A percentile compares a stretch with the other conserved stretches of the same genome.
Conservation (phyloP, 495 filamentous ascomycete genomes). For the Penicillium flavigenum region DNA sequence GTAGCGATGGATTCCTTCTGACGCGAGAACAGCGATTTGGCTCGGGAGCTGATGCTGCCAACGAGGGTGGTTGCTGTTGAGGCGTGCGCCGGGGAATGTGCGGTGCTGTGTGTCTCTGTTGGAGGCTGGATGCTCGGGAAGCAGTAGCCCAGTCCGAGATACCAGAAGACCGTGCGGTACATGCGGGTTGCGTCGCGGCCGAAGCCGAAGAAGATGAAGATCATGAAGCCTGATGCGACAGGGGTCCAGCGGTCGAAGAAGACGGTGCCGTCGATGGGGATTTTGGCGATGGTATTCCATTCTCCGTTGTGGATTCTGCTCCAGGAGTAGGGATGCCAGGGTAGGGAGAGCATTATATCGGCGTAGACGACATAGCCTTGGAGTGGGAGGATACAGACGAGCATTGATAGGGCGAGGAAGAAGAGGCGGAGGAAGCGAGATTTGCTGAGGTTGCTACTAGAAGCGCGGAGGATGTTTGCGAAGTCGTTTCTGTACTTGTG, state of each 20-base stretch:
- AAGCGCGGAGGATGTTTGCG: constrained; percentile 53
- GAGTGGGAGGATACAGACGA: constrained; percentile 65
- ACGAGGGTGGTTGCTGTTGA: constrained; percentile 23
- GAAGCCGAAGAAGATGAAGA: constrained; percentile 80
- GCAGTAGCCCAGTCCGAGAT: constrained; percentile 31
- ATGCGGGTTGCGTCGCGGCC: constrained; percentile 72
- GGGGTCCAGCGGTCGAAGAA: constrained; percentile 68
- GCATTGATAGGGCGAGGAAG: constrained; percentile 64
- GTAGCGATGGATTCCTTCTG: constrained; percentile 6
- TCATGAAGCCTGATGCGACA: constrained; percentile 55
- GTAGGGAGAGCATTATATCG: constrained; percentile 46
- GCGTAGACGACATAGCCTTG: constrained; percentile 58
- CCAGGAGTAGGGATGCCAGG: constrained; percentile 54
- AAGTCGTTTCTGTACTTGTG: constrained; percentile 65
- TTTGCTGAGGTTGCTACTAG: constrained; percentile 57
- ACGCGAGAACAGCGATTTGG: constrained; percentile 31
- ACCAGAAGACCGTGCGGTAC: constrained; percentile 55
- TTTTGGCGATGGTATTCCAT: constrained; percentile 61
- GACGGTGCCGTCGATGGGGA: constrained; percentile 55
- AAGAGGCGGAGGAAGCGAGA: constrained; percentile 79
- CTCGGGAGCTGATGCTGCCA: constrained; percentile 25
- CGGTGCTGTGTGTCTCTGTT: constrained; percentile 10
- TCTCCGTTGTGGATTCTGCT: constrained; percentile 50
- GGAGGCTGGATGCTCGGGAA: constrained; percentile 21
- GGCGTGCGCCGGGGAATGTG: background rate